Evolutionary conservation across 2,329 filamentous ascomycete genomes (phyloP), one percentile per base, ranked within the genome.

Genomic region (Fusarium kyushuense): DNA sequence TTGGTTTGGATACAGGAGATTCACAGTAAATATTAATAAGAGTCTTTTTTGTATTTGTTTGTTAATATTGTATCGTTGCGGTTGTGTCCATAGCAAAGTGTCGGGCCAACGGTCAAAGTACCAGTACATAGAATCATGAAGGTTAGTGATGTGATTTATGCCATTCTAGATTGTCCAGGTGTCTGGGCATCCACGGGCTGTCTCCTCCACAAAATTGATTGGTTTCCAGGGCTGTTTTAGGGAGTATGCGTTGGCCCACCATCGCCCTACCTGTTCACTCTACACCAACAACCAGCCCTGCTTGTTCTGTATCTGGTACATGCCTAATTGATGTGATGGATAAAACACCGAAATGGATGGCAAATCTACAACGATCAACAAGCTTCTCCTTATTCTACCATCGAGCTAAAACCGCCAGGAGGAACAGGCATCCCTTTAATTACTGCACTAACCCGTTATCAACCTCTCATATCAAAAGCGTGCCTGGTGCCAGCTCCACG

Each of bases 401-500:
- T 23, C 25, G n/a, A 21, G 29, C 29, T 38, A 48, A 38, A 29
- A 30, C 42, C 6, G 5, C 36, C 21, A 32, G 17, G 27, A 48
- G 19, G 13, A 7, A 55, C 11, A 32, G 33, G 11, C 17, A 35
- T 49, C 29, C 40, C 17, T 42, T 33, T 33, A 23, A 57, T 27
- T 30, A 19, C 27, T 14, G 12, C 29, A 38, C 48, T 42, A 48
- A 23, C 30, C 4, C 13, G 13, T 16, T 12, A 19, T 35, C 27
- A 35, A 57, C 49, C 59, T 63, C 21, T 63, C 14, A 49, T 38
- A 58, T 51, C 29, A 10, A 51, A 19, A 27, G 33, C 29, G 59
- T 63, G 42, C 60, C 65, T 66, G 51, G 45, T 42, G 19, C 52
- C 35, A 53, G 55, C 66, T 67, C 66, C 66, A 69, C 57, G 61